Base-by-base conservation (phyloP, 768 basidiomycete genomes). In the Amanita rimosa region DNA sequence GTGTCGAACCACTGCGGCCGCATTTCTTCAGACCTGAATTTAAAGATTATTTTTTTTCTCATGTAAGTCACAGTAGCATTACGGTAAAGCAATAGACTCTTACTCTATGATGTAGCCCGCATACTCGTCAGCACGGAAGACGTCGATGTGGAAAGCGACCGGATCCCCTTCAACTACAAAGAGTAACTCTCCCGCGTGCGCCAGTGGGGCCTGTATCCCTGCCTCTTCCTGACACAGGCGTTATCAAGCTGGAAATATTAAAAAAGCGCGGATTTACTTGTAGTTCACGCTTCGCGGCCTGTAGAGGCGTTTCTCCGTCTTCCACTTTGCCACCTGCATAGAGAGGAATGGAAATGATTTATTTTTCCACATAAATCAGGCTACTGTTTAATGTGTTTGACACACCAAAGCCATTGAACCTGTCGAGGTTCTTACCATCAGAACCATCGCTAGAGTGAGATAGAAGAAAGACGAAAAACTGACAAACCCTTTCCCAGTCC, bases 401-500 rank as follows among this genome's bases (percentile, higher is more conserved):
- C 60, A 26, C 46, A 72, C 88, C 89, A 55, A 92, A 94, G 3
- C 91, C 91, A 53, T 93, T 93, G 58, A 76, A 91, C 57, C 90
- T 51, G 29, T 43, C 9, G 7, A 35, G 24, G 36, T 16, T 34
- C 24, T 1, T 91, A 56, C 41, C 48, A 34, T 44, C 14, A 17
- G 48, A 43, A 52, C n/a, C 31, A 22, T 36, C 35, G 27, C 37
- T 31, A 34, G 27, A 39, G 43, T 36, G 35, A 9, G 16, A 3
- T 50, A 31, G 10, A 26, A 14, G 26, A 36, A 13, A 58, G 11
- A 29, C n/a, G n/a, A 14, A 29, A 36, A 13, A 58, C 74, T 48
- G 54, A 85, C 85, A 76, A 68, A 52, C 74, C 71, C 33, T 65
- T 65, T 21, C 86, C 87, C 58, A 87, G 80, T 1, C 87, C 87